Evolutionary conservation across 345 rosid species (phyloP), one percentile per base, ranked within the genome.

Genomic region (Balakata baccata): DNA sequence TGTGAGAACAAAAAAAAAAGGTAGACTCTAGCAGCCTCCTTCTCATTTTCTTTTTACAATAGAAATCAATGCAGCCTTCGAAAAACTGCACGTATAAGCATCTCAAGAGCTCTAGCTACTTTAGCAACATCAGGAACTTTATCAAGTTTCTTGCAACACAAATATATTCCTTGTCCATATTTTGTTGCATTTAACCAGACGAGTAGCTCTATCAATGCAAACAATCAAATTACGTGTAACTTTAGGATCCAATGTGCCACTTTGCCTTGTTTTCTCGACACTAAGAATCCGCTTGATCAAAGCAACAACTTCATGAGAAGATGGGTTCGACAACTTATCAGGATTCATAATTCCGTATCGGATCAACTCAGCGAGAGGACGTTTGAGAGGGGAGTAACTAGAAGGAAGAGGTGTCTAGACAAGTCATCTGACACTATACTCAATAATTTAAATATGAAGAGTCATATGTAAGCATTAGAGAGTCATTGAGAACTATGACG

Each of bases 1-100:
- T n/a, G n/a, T n/a, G n/a, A n/a, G n/a, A n/a, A n/a, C n/a, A n/a
- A n/a, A n/a, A n/a, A n/a, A n/a, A n/a, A n/a, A n/a, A n/a, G n/a
- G n/a, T n/a, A n/a, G n/a, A n/a, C n/a, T n/a, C n/a, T n/a, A n/a
- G n/a, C n/a, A n/a, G n/a, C n/a, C n/a, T n/a, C n/a, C n/a, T n/a
- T n/a, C n/a, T n/a, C n/a, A n/a, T n/a, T n/a, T n/a, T n/a, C 98
- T 87, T 73, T 94, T 94, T 11, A 94, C 98, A 9, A 97, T 97
- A 14, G 97, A 92, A 81, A 94, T 92, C 81, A 94, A 45, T 0
- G 98, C 0, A 97, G 98, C 49, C 91, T 81, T 81, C 92, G 98
- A 49, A 94, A 94, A 51, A 94, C 97, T 29, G 97, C 97, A n/a
- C 98, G 97, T 0, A 97, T 94, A 4, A 94, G 86, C 0, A 92